Conservation (phyloP, 495 filamentous ascomycete species). For the Daldinia decipiens region DNA sequence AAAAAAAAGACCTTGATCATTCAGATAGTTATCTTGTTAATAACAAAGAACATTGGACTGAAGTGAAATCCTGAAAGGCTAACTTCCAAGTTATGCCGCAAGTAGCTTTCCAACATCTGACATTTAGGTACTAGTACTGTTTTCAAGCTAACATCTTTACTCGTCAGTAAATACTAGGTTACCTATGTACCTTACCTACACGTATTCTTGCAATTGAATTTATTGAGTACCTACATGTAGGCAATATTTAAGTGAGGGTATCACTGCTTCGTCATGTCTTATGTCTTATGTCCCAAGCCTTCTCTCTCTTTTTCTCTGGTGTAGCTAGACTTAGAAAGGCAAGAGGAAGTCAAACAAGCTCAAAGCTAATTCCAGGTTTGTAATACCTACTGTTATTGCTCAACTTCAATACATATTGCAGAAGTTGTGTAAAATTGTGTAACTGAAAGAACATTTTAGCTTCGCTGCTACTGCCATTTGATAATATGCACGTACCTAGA, state of each 20-base stretch:
- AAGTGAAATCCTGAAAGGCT: neutral
- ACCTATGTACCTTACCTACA: too few species aligned
- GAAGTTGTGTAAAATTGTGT: too few species aligned
- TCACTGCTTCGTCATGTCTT: neutral
- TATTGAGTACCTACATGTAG: too few species aligned
- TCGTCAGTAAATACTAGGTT: neutral
- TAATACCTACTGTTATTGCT: neutral
- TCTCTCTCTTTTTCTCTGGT: neutral
- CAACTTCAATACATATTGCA: neutral
- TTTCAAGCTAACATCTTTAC: neutral
- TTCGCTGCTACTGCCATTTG: neutral
- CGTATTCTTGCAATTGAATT: neutral
- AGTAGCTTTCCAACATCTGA: neutral
- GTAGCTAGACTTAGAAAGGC: neutral
- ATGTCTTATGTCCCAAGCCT: neutral
- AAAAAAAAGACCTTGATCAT: too few species aligned
- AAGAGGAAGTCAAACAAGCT: neutral
- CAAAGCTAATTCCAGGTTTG: neutral
- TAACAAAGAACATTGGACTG: neutral
- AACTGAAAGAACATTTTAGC: neutral
- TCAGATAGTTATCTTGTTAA: too few species aligned
- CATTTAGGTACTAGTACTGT: neutral
- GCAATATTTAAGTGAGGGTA: neutral
- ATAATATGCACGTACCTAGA: neutral
- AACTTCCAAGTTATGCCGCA: neutral